Conservation (phyloP, 2,329 filamentous ascomycete genomes). For the Catunica adiposa region DNA sequence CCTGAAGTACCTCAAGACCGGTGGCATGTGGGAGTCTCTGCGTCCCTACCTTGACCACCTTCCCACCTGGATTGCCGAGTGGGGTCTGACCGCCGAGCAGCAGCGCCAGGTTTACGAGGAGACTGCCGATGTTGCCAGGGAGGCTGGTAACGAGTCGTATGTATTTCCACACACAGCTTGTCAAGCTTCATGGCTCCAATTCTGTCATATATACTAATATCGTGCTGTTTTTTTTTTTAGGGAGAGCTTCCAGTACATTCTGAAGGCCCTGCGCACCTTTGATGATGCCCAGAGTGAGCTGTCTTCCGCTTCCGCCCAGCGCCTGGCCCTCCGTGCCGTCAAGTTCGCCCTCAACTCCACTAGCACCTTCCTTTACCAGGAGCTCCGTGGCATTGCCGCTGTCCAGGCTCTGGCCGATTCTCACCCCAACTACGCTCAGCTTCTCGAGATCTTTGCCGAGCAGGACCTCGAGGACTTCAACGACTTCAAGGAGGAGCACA, state of each 20-base stretch:
- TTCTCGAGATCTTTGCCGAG: slow-evolving; percentile 88
- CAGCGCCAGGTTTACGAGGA: slow-evolving; percentile 71
- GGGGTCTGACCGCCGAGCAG: slow-evolving; percentile 70
- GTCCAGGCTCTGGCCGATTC: slow-evolving; percentile 77
- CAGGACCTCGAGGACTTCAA: slow-evolving; percentile 91
- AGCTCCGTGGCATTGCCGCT: slow-evolving; percentile 63
- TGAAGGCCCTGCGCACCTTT: slow-evolving; percentile 45
- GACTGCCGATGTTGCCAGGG: slow-evolving; percentile 63
- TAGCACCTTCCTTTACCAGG: slow-evolving; percentile 55
- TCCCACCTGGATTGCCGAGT: slow-evolving; percentile 63
- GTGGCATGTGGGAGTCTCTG: slow-evolving; percentile 66
- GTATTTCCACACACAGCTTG: slow-evolving; percentile 21
- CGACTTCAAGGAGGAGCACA: slow-evolving; percentile 85
- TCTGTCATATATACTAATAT: too few species aligned
- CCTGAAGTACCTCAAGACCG: slow-evolving; percentile 60
- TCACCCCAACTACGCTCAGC: slow-evolving; percentile 71
- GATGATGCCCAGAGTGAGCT: slow-evolving; percentile 39
- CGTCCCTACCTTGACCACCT: slow-evolving; percentile 71
- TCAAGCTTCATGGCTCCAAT: too few species aligned
- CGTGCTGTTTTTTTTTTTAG: slow-evolving; percentile 21
- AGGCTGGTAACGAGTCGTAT: slow-evolving; percentile 61
- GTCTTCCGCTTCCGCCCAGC: slow-evolving; percentile 42
- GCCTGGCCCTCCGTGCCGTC: slow-evolving; percentile 40
- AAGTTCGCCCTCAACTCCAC: slow-evolving; percentile 37
- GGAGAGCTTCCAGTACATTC: slow-evolving; percentile 49